Conservation (phyloP, 108 stramenopile species). For the Fistulifera pelliculosa region DNA sequence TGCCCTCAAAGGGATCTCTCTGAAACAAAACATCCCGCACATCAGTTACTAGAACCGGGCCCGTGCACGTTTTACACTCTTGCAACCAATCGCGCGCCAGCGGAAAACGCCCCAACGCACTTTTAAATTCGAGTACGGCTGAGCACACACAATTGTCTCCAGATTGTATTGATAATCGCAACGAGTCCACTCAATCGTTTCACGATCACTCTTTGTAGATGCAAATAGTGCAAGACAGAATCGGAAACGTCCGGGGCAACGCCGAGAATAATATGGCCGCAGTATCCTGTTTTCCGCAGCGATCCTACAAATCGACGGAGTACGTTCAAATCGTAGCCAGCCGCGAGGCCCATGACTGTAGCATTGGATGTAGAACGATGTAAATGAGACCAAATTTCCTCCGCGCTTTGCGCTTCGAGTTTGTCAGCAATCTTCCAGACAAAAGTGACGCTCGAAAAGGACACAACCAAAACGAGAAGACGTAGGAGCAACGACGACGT, state of each 20-base stretch:
- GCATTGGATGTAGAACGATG: conserved; percentile 2
- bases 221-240: conserved; percentile 27
- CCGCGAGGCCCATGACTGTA: conserved; percentile 39
- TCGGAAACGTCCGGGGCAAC: conserved; percentile 21
- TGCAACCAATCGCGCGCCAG: conserved; percentile 48
- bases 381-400: no score
- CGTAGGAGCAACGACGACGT: no score
- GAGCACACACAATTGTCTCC: conserved; percentile 21
- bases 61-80: conserved; percentile 59
- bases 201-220: conserved; percentile 38
- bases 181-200: conserved; percentile 6
- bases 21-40: conserved; percentile 66
- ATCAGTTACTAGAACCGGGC: conserved; percentile 59
- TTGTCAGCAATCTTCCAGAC: no score
- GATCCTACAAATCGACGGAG: conserved; percentile 53
- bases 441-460: no score
- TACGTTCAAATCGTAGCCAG: conserved; percentile 21
- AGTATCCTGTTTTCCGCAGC: conserved; percentile 51
- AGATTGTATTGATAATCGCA: conserved; percentile 11
- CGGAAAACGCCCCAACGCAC: conserved; percentile 54
- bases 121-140: conserved; percentile 40
- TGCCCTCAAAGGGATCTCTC: conserved; percentile 55
- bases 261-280: conserved; percentile 64
- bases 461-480: no score
- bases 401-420: no score